Conservation (phyloP, 768 basidiomycete genomes). For the Lactarius evosmus region DNA sequence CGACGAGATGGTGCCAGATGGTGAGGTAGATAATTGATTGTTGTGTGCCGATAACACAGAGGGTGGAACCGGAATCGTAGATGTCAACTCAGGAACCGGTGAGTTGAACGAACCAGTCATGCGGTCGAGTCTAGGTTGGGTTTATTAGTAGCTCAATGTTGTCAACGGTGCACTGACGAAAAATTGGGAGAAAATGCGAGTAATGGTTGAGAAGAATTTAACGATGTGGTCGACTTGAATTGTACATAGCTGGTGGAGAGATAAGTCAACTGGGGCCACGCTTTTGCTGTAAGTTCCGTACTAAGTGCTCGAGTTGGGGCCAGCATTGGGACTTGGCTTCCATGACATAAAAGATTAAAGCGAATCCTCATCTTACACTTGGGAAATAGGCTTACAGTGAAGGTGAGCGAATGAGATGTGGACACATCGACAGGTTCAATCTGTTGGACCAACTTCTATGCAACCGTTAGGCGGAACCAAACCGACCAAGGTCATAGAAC, state of each 20-base stretch:
- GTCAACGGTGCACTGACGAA: constrained; percentile 39
- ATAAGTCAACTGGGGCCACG: constrained; percentile 2
- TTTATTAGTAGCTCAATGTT: constrained; percentile 9
- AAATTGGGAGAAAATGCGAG: constrained; percentile 53
- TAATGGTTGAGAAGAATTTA: constrained; percentile 37
- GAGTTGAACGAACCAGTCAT: constrained; percentile 59
- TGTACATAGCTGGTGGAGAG: constrained; percentile 52
- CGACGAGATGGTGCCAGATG: neutral
- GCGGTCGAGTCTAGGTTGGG: constrained; percentile 43
- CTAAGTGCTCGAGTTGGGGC: constrained; percentile 58
- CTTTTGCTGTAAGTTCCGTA: constrained; percentile 30
- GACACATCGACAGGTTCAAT: constrained; percentile 56
- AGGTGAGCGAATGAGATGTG: constrained; percentile 44
- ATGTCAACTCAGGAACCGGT: constrained; percentile 49
- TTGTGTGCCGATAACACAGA: constrained; percentile 31
- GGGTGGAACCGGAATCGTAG: constrained; percentile 41
- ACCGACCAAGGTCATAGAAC: constrained; percentile 8
- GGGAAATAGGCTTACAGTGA: constrained; percentile 45
- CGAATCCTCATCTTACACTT: neutral
- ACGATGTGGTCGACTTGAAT: constrained; percentile 39
- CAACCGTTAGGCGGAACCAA: neutral
- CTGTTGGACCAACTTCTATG: constrained; percentile 55
- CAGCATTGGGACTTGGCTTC: constrained; percentile 55
- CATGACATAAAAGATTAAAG: constrained; percentile 4
- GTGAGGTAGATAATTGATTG: constrained; percentile 14